Base-by-base conservation (phyloP, 139 green algal genomes). In the Tetradesmus obliquus region DNA sequence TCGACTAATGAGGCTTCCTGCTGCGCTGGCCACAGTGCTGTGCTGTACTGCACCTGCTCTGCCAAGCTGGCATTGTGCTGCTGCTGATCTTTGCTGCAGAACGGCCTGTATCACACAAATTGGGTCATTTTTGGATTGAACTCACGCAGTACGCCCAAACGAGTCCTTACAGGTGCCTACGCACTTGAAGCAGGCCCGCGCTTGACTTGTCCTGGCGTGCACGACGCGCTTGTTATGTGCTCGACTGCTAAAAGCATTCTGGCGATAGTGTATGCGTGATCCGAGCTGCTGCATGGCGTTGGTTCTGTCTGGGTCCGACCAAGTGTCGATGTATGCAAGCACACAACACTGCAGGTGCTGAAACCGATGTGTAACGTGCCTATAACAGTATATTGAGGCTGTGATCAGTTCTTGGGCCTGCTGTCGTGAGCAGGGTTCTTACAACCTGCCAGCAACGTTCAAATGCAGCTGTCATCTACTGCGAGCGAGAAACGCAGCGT, bases 31-130 rank as follows among this genome's bases (percentile, higher is more conserved):
- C 17, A 24, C 3, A 12, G 85, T 53, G 51, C 24, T 82, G 53
- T 82, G 19, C 20, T 84, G 86, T 90, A 53, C 71, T 90, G 86
- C 66, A 51, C 8, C 62, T 90, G 62, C 62, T 82, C 45, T 53
- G 2, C 22, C 24, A 89, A 10, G 3, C 12, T 22, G 54, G 85
- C 45, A 13, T 62, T n/a, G 15, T 82, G 66, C 62, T 82, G 85
- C 45, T 45, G 32, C 32, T 89, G 62, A 12, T 45, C 15, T 8
- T 5, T 53, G 17, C 53, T 71, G 24, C 32, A 72, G 54, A 74
- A 90, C 15, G n/a, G 66, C 85, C 85, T 89, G 45, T 3, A 53
- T 13, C 3, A 76, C 5, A 76, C 17, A 76, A 1, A 24, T 12
- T 5, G n/a, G 5, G 66, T 76, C 66, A 76, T 7, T 6, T 1